Evolutionary conservation across 2,329 filamentous ascomycete species (phyloP).

Genomic region (Alternaria triticina): DNA sequence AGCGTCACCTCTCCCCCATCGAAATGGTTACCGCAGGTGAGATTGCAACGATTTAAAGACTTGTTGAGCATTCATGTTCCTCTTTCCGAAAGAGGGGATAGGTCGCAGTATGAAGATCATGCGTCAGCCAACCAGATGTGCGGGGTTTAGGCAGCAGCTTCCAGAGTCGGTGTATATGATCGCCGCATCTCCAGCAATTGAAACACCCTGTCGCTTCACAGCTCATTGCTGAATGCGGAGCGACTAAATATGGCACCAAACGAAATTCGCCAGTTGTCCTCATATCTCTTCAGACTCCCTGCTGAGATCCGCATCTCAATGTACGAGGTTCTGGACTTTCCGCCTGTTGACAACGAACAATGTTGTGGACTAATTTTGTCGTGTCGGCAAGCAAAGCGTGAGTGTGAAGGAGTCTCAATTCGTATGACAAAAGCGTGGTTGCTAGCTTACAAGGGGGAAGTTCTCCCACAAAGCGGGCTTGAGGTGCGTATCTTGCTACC

Average conservation of each 20-base stretch:
- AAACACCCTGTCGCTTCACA: background rate
- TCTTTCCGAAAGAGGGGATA: background rate
- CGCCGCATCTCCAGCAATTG: background rate
- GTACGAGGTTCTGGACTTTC: slow-evolving; percentile 1
- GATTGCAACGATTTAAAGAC: background rate
- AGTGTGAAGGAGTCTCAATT: background rate
- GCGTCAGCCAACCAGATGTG: background rate
- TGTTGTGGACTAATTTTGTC: background rate
- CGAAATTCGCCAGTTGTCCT: background rate
- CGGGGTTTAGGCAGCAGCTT: background rate
- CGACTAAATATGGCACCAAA: background rate
- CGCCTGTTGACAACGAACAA: background rate
- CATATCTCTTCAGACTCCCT: background rate
- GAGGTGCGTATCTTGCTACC: background rate
- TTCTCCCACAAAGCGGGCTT: background rate
- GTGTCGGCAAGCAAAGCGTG: background rate
- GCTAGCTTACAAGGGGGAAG: background rate
- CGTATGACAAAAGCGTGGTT: background rate
- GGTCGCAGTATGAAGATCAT: background rate
- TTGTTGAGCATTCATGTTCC: background rate
- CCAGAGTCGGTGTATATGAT: background rate
- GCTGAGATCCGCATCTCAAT: background rate
- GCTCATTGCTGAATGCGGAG: background rate
- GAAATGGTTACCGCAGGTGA: background rate
- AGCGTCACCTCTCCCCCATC: background rate